phyloP scores from a whole-genome alignment of 306 rosid genomes.

The Adenanthera pavonina region DNA sequence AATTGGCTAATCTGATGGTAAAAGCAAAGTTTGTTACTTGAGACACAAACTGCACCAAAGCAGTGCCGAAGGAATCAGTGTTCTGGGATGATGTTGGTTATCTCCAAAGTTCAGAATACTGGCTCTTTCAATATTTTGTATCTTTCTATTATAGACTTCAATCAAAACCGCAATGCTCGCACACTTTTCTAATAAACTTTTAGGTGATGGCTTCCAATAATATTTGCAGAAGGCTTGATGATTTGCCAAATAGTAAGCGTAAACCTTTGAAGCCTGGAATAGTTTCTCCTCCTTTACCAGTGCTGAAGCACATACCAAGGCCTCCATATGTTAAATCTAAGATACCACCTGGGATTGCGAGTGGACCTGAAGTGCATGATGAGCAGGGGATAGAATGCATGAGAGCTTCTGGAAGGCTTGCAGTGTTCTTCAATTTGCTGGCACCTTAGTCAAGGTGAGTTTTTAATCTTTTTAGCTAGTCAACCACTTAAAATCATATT shows the following conservation, averaged over 20 bases:
- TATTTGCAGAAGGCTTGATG: constrained; percentile 64
- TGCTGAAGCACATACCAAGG: constrained; percentile 66
- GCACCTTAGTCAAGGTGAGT: constrained; percentile 86
- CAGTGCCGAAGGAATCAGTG: neutral
- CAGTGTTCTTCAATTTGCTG: constrained; percentile 99
- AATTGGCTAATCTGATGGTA: constrained; percentile 3
- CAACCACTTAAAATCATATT: constrained; percentile 2
- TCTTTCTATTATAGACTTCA: neutral
- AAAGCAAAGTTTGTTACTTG: neutral
- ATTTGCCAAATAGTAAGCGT: constrained; percentile 55
- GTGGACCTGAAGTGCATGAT: constrained; percentile 85
- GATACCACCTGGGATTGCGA: constrained; percentile 69
- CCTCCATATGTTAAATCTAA: constrained; percentile 83
- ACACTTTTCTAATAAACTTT: neutral
- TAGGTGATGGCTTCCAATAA: constrained; percentile 32
- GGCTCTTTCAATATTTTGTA: neutral
- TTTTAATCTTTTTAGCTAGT: constrained; percentile 28
- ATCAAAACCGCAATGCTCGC: constrained; percentile 2
- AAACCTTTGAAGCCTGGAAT: constrained; percentile 79
- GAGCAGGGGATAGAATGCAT: constrained; percentile 81
- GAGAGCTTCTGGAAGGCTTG: constrained; percentile 96
- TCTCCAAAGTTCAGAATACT: constrained; percentile 1
- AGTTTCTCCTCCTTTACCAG: constrained; percentile 74
- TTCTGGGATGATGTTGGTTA: constrained; percentile 1
- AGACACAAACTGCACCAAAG: neutral